A percentile compares a stretch with the other conserved stretches of the same genome.
phyloP scores from a whole-genome alignment of 2,329 filamentous ascomycete species.

The Aspergillus udagawae region DNA sequence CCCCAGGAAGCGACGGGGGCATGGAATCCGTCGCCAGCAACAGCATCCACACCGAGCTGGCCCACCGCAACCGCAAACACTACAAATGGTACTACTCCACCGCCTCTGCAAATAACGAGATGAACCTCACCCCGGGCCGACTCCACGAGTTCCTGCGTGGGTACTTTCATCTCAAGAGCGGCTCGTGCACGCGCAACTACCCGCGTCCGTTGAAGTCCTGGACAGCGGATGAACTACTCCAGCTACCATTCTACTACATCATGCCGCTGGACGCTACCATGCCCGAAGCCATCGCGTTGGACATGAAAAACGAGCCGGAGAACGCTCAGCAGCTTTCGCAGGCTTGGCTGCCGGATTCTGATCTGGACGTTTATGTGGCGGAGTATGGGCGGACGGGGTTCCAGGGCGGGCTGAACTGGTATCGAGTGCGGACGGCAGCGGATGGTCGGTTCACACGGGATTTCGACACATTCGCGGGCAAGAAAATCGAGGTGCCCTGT shows the following conservation, averaged over 20 bases:
- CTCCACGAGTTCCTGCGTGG: constrained; percentile 58
- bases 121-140: constrained; percentile 42
- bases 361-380: constrained; percentile 56
- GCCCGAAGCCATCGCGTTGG: constrained; percentile 52
- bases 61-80: constrained; percentile 57
- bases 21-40: constrained; percentile 18
- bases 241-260: constrained; percentile 66
- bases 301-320: constrained; percentile 50
- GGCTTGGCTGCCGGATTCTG: constrained; percentile 55
- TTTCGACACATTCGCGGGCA: constrained; percentile 56
- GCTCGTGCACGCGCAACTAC: constrained; percentile 47
- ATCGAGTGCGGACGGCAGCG: constrained; percentile 55
- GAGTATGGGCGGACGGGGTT: constrained; percentile 63
- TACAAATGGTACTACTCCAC: constrained; percentile 60
- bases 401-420: constrained; percentile 65
- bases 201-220: constrained; percentile 53
- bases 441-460: constrained; percentile 45
- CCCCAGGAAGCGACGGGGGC: neutral
- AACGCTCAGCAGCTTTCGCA: constrained; percentile 36
- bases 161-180: constrained; percentile 66
- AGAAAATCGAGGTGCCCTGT: constrained; percentile 58
- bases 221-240: constrained; percentile 54
- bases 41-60: constrained; percentile 56
- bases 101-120: constrained; percentile 31
- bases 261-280: constrained; percentile 58